A percentile compares a stretch with the other conserved stretches of the same genome.
Evolutionary conservation across 768 basidiomycete species (phyloP).

Genomic region (Termitomyces sp.): DNA sequence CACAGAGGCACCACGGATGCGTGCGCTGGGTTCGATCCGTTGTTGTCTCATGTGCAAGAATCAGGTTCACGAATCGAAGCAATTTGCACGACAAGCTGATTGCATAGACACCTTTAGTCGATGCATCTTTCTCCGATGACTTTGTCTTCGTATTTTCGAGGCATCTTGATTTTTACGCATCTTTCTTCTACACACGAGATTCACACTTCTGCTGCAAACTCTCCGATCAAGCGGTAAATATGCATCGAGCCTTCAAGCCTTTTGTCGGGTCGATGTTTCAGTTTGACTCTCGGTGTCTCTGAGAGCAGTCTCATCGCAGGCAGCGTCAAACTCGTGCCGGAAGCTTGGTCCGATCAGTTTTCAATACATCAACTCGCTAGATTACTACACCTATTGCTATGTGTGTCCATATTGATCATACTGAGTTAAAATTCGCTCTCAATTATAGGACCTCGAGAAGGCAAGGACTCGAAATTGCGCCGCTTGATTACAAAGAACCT

Average conservation of each 20-base stretch:
- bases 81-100: background rate
- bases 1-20: too few relatives aligned
- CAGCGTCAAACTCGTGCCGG: background rate
- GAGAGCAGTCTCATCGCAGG: background rate
- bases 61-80: too few relatives aligned
- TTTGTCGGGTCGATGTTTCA: background rate
- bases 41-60: too few relatives aligned
- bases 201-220: background rate
- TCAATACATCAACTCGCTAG: background rate
- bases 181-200: background rate
- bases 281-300: background rate
- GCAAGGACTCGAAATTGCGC: too few relatives aligned
- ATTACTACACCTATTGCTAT: background rate
- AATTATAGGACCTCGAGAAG: too few relatives aligned
- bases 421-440: too few relatives aligned
- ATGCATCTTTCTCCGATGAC: background rate
- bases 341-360: background rate
- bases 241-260: background rate
- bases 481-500: background rate
- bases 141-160: too few relatives aligned
- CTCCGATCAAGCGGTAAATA: background rate
- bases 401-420: too few relatives aligned
- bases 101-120: too few relatives aligned
- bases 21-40: too few relatives aligned
- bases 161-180: too few relatives aligned